Base-by-base conservation (phyloP, 1,139 yeast genomes). In the Kodamaea alishanica region DNA sequence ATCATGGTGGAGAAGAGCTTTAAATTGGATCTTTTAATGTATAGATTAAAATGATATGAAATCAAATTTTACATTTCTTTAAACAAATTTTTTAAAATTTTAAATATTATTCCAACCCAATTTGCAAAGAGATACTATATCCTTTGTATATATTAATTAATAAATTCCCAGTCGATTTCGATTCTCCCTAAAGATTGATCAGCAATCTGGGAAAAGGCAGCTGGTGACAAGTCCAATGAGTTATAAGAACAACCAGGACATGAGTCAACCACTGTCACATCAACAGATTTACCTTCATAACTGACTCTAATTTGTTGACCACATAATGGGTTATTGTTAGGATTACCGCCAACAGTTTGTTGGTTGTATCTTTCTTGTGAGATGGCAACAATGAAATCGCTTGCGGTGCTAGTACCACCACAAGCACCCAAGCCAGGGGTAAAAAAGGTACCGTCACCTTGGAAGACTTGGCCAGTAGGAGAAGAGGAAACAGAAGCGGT, bases 381-480 rank as follows among this genome's bases (percentile, higher is more conserved):
- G 37, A 70, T 53, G 30, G 75, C 76, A 26, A 65, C 72, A 48
- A 80, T 70, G 48, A 58, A 60, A 51, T 81, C 85, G 22, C 66
- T 32, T 48, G 71, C 79, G 24, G 63, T 38, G 62, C 59, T 71
- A 45, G 66, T 60, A 41, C 49, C 44, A 34, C 86, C 86, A 62
- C 86, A 80, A 24, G 86, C 79, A 40, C 85, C 86, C 43, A 79
- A 60, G 20, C 80, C 84, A 24, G 78, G 61, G 35, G 63, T 61
- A 64, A 75, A 80, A 69, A 58, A 80, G 39, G 86, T 80, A 47
- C 82, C 85, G 42, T 78, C 67, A 43, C 86, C 85, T 24, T 65
- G 45, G 57, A 49, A 47, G 35, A 54, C 35, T 49, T 36, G 37
- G 24, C 51, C 52, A n/a, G 54, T 30, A 20, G 46, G 37, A 7